Conservation (phyloP, 305 asterid species). For the Solanum hybrid region DNA sequence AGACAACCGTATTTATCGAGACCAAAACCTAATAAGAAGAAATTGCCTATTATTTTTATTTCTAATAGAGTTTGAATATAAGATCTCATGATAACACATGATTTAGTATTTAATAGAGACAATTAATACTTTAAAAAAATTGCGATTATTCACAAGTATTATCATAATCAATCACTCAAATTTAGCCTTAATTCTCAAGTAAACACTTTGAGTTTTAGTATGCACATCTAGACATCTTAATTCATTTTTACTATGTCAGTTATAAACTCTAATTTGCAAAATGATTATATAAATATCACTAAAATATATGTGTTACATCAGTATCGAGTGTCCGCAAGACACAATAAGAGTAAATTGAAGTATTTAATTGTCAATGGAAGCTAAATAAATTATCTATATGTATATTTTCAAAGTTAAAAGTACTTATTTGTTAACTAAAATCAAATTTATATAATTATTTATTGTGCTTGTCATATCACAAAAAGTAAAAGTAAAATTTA, state of each 20-base stretch:
- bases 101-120: background rate
- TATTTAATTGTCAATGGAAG: background rate
- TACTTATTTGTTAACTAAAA: background rate
- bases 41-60: background rate
- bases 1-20: fast-evolving
- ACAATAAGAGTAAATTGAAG: background rate
- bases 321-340: background rate
- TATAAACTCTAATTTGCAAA: background rate
- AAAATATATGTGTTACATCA: background rate
- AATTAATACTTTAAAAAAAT: background rate
- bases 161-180: background rate
- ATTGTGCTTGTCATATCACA: background rate
- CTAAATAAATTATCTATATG: background rate
- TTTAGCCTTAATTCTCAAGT: background rate
- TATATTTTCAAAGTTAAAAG: background rate
- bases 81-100: background rate
- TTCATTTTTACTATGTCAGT: background rate
- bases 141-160: background rate
- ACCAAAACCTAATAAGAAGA: background rate
- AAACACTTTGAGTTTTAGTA: background rate
- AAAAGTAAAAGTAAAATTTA: background rate
- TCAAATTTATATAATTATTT: background rate
- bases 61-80: background rate
- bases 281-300: background rate
- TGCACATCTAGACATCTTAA: background rate